A percentile compares a stretch with the other conserved stretches of the same genome.
phyloP scores from a whole-genome alignment of 2,329 filamentous ascomycete species.

The Cytospora piceae region DNA sequence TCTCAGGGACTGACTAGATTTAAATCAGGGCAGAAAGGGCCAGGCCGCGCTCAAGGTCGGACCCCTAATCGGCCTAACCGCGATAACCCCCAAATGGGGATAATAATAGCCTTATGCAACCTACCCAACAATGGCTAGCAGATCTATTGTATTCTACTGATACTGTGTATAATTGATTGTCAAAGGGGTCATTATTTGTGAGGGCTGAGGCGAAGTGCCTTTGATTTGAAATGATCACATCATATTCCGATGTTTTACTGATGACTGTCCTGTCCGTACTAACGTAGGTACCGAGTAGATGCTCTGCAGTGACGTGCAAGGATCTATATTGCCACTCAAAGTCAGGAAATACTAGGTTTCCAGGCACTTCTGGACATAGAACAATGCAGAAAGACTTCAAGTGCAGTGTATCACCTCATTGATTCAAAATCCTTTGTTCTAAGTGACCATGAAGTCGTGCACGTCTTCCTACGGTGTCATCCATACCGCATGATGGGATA shows the following conservation, averaged over 20 bases:
- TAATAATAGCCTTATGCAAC: constrained; percentile 13
- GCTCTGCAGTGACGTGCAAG: neutral
- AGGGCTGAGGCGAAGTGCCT: neutral
- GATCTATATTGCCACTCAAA: neutral
- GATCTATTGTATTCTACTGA: neutral
- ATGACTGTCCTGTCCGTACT: too few relatives aligned
- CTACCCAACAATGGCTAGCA: neutral
- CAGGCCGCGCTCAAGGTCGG: constrained; percentile 12
- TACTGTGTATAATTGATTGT: neutral
- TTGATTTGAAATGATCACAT: neutral
- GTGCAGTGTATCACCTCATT: too few relatives aligned
- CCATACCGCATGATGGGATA: neutral
- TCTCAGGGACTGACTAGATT: neutral
- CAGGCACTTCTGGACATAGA: too few relatives aligned
- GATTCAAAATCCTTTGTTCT: too few relatives aligned
- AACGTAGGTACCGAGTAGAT: neutral
- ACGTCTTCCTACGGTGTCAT: neutral
- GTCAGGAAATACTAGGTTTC: too few relatives aligned
- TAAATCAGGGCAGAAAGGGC: constrained; percentile 22
- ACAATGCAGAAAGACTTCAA: too few relatives aligned
- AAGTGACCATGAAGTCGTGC: too few relatives aligned
- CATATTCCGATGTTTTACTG: too few relatives aligned
- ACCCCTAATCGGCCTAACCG: constrained; percentile 22
- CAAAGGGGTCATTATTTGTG: neutral
- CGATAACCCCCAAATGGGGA: constrained; percentile 14